Evolutionary conservation across 805 yeast genomes (phyloP), one percentile per base, ranked within the genome.

Genomic region (Pichia gijzeniarum): DNA sequence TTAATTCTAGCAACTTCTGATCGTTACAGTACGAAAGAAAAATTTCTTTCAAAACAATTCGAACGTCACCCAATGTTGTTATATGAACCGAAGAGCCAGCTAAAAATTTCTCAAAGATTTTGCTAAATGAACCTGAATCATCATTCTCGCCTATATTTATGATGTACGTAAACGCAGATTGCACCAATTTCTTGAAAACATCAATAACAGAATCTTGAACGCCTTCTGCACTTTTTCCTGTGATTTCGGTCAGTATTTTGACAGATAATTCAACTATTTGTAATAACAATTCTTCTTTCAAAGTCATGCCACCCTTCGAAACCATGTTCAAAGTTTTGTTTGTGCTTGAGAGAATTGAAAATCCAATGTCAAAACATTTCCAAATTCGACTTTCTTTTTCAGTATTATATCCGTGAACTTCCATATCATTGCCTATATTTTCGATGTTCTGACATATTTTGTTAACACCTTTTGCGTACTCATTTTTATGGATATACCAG

Each of bases 21-120:
- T 87, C 95, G 52, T 82, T 76, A 12, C 76, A 67, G 53, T 79
- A 83, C 0, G 89, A 78, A 3, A 77, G 60, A 46, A 80, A 79
- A 1, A 85, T 73, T 49, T 85, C 88, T 21, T 70, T 70, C 19
- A 88, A 61, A 16, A 85, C 73, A 1, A 71, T 70, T 35, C 80
- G 68, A 14, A 85, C 73, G 51, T 82, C 82, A 0, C 80, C 75
- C 4, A 83, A 57, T 7, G 79, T 76, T 5, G 84, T 74, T 22
- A 72, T 57, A 17, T 70, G 64, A 3, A 72, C 70, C 1, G 71
- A 59, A 1, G 81, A 69, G 3, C 74, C 61, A 35, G 71, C 73
- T 32, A 85, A 62, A 46, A 83, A 78, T 36, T 65, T 62, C 27
- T 79, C 72, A 52, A 83, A 72, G 2, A 83, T 78, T 16, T 67